Conservation (phyloP, 1,284 basidiomycete genomes). For the Exobasidium rhododendri region DNA sequence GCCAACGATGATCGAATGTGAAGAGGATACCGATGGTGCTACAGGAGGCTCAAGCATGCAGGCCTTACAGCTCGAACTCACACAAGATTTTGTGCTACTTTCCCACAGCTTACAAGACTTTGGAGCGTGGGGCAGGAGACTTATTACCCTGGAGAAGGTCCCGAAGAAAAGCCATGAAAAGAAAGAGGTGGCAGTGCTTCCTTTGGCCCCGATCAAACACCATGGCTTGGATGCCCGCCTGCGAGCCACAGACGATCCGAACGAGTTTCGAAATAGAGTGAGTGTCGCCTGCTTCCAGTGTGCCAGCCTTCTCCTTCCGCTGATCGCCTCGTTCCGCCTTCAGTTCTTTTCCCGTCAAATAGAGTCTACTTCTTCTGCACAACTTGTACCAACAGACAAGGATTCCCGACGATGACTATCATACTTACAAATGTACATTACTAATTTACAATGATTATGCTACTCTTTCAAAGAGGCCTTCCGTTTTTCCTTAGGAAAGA, state of each 20-base stretch:
- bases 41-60: conserved; percentile 72
- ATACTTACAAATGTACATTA: background rate
- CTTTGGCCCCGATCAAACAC: background rate
- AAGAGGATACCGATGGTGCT: conserved; percentile 23
- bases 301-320: no score
- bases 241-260: conserved; percentile 1
- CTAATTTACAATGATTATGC: background rate
- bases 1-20: conserved; percentile 35
- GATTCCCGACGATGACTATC: no score
- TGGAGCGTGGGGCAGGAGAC: conserved; percentile 80
- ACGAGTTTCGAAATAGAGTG: conserved; percentile 7
- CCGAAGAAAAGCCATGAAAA: background rate
- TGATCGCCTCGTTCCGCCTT: no score
- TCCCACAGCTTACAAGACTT: conserved; percentile 91
- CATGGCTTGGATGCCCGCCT: background rate
- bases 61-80: conserved; percentile 65
- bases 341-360: no score
- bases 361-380: no score
- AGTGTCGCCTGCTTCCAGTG: no score
- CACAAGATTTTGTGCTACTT: conserved; percentile 79
- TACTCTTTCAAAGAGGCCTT: background rate
- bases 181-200: background rate
- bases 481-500: background rate
- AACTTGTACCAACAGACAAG: background rate
- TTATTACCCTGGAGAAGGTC: conserved; percentile 48